Percentiles rank a stretch among this genome's conserved stretches.
phyloP scores from a whole-genome alignment of 1,284 basidiomycete genomes.

The Marasmius sp. region DNA sequence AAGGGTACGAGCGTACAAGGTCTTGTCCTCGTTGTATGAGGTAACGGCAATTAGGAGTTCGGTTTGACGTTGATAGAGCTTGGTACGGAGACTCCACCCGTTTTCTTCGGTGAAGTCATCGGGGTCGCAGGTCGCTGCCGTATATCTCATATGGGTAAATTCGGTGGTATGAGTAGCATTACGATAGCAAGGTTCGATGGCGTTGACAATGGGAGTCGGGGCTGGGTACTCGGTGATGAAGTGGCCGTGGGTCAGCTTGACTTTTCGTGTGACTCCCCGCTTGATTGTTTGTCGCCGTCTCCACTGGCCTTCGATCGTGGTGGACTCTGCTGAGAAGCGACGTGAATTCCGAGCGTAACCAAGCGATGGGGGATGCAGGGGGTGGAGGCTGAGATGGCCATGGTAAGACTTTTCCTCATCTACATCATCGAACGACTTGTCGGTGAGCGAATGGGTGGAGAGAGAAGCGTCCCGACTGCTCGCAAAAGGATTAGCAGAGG shows the following conservation, averaged over 20 bases:
- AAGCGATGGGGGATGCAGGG: background rate
- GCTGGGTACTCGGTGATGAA: constrained; percentile 84
- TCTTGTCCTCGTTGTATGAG: constrained; percentile 73
- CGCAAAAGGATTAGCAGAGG: too few relatives aligned
- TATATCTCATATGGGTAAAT: constrained; percentile 80
- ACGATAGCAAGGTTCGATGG: constrained; percentile 72
- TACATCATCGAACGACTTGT: background rate
- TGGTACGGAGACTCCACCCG: constrained; percentile 68
- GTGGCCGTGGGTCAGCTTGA: constrained; percentile 83
- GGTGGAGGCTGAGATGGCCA: background rate
- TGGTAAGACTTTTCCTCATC: background rate
- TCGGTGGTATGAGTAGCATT: constrained; percentile 56
- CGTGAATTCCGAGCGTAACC: background rate
- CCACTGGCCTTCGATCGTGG: constrained; percentile 37
- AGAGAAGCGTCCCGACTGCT: too few relatives aligned
- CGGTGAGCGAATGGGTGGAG: too few relatives aligned
- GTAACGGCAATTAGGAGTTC: constrained; percentile 79
- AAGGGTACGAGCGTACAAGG: constrained; percentile 84
- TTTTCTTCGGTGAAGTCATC: constrained; percentile 75
- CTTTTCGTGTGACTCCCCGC: constrained; percentile 75
- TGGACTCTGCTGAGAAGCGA: background rate
- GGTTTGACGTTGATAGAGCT: constrained; percentile 71
- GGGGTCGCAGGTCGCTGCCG: constrained; percentile 80
- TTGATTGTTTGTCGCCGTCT: constrained; percentile 72
- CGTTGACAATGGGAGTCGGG: constrained; percentile 77